Conservation (phyloP, 306 rosid genomes). For the Pachyrhizus erosus region DNA sequence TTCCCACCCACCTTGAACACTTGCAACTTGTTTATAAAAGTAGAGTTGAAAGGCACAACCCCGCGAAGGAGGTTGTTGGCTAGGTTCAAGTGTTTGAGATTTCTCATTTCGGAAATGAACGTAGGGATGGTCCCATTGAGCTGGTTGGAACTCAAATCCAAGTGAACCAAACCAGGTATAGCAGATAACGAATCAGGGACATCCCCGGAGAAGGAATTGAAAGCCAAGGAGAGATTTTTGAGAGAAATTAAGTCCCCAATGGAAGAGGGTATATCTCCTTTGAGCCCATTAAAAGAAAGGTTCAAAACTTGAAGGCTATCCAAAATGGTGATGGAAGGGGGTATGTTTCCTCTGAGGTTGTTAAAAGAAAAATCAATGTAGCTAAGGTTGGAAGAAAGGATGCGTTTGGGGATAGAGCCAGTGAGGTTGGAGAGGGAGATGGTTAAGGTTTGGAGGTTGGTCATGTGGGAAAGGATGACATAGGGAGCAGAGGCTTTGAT, state of each 20-base stretch:
- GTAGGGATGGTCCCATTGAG: conserved; percentile 78
- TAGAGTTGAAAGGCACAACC: conserved; percentile 73
- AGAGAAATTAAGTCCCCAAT: conserved; percentile 78
- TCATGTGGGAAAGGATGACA: conserved; percentile 70
- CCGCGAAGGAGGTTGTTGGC: conserved; percentile 72
- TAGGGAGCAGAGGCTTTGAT: conserved; percentile 61
- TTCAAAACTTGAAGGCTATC: conserved; percentile 67
- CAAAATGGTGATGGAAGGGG: conserved; percentile 62
- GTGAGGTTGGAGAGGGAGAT: conserved; percentile 79
- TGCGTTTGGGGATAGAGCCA: conserved; percentile 60
- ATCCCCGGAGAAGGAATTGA: conserved; percentile 70
- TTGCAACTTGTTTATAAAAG: conserved; percentile 58
- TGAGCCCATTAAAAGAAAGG: conserved; percentile 63
- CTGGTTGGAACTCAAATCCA: conserved; percentile 89
- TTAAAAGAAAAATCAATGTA: conserved; percentile 76
- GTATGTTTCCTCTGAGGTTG: conserved; percentile 67
- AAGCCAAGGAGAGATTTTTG: conserved; percentile 60
- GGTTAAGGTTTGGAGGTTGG: conserved; percentile 63
- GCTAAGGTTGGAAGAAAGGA: conserved; percentile 62
- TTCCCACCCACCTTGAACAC: conserved; percentile 70
- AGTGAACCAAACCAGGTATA: conserved; percentile 66
- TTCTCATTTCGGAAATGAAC: conserved; percentile 68
- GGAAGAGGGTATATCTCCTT: conserved; percentile 71
- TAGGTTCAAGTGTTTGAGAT: conserved; percentile 71
- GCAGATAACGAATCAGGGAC: conserved; percentile 77